These are phyloP conservation scores for Helichrysum umbraculigerum DNA, from an alignment of 129 eudicot genomes.

Conservation along the genomic window DNA sequence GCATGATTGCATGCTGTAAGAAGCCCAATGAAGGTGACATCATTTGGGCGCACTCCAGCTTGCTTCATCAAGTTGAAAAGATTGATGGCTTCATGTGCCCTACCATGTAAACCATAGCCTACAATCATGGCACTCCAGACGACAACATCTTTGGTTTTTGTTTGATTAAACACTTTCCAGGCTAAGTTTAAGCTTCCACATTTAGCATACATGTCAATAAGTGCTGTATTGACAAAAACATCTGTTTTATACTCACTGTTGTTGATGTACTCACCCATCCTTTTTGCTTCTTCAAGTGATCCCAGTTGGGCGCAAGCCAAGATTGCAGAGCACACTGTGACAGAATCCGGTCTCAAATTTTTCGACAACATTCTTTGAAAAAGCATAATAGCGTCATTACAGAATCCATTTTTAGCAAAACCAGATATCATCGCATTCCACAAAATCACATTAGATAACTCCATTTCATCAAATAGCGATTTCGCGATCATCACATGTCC, in stretches of 20 bases:
- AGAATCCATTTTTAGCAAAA: conserved; percentile 58
- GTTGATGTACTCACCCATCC: conserved; percentile 49
- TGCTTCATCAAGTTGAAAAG: conserved; percentile 61
- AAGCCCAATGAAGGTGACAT: conserved; percentile 74
- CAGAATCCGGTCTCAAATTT: conserved; percentile 57
- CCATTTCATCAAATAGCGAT: conserved; percentile 60
- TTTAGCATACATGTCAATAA: conserved; percentile 85
- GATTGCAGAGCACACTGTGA: conserved; percentile 55
- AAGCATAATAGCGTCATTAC: conserved; percentile 59
- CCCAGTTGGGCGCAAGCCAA: conserved; percentile 74
- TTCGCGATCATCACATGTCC: conserved; percentile 64
- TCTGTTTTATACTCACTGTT: conserved; percentile 37
- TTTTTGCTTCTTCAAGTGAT: conserved; percentile 64
- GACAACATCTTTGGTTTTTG: conserved; percentile 56
- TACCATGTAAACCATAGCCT: conserved; percentile 76
- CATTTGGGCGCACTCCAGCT: conserved; percentile 56
- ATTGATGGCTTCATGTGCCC: conserved; percentile 57
- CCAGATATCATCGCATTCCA: conserved; percentile 93
- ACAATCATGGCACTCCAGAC: conserved; percentile 89
- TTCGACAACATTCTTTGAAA: conserved; percentile 51
- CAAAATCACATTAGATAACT: conserved; percentile 51
- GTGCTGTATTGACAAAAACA: conserved; percentile 59
- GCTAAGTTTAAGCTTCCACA: conserved; percentile 80
- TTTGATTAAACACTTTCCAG: conserved; percentile 50
- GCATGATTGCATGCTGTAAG: conserved; percentile 82